Evolutionary conservation across 139 green algal genomes (phyloP), one percentile per base, ranked within the genome.

Genomic region (Desmodesmus armatus): DNA sequence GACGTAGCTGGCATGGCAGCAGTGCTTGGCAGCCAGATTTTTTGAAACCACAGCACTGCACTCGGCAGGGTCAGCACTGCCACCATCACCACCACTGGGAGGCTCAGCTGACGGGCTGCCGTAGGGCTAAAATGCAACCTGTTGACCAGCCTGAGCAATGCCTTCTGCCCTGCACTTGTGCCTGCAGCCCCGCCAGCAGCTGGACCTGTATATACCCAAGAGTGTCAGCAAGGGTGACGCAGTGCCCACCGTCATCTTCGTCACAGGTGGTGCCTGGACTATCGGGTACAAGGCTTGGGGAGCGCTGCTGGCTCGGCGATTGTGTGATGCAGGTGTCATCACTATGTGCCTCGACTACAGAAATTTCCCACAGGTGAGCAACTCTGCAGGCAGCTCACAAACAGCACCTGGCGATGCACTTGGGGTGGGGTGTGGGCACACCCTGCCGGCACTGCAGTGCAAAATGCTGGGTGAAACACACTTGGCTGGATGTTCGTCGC

Each of bases 281-380:
- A 98, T 99, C 47, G 96, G 96, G 23, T 98, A 99, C 93, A 97
- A 98, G 89, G 96, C 94, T 0, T 99, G 96, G 96, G 96, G 96
- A 21, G 93, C 96, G 13, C 88, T 99, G 44, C 91, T 99, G 51
- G 96, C 84, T 2, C 80, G 92, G 70, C 87, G 95, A 44, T 89
- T 99, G 15, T 95, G 91, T 70, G 87, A 98, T 75, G 73, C 90
- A 7, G 96, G 96, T 19, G 91, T 97, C 39, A 73, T 99, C 25
- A 96, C 98, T 39, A 93, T 88, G 2, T 98, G 92, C 83, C 87
- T 99, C 17, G 96, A 99, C 89, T 99, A 99, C 91, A 82, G 96
- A 13, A 99, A 99, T 87, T 99, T 98, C 66, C 96, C 96, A 1
- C 96, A 98, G 92, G 94, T 93, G 39, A 51, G 72, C 9, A n/a